phyloP scores from a whole-genome alignment of 2,329 filamentous ascomycete species.

The Arthroderma sp. region DNA sequence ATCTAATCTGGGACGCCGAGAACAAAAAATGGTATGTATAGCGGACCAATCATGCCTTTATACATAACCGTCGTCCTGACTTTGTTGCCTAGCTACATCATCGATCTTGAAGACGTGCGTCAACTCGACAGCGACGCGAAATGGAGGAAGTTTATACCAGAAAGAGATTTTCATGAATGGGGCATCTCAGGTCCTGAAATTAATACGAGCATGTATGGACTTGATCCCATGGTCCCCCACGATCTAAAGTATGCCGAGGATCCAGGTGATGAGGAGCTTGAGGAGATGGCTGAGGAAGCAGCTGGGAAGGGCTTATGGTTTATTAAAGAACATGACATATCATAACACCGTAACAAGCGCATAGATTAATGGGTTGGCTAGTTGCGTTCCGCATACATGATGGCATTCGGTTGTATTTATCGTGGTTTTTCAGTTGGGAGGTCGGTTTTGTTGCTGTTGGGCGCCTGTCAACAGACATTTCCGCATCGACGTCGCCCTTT shows the following conservation, averaged over 20 bases:
- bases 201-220: conserved; percentile 7
- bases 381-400: no score
- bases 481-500: no score
- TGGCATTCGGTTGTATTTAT: no score
- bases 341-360: no score
- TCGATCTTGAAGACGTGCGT: conserved; percentile 14
- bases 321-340: neutral
- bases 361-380: no score
- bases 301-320: conserved; percentile 8
- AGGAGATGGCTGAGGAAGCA: conserved; percentile 11
- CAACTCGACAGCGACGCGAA: neutral
- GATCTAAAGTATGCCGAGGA: conserved; percentile 5
- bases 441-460: no score
- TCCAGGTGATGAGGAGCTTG: conserved; percentile 11
- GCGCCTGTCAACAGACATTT: no score
- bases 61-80: neutral
- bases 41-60: neutral
- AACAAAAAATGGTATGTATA: conserved; percentile 14
- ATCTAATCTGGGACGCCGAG: conserved; percentile 13
- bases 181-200: conserved; percentile 9
- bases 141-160: conserved; percentile 8
- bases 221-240: conserved; percentile 15
- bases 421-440: no score
- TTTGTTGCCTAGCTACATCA: conserved; percentile 11
- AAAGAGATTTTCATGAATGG: conserved; percentile 8